These are phyloP conservation scores for Tylopilus cervinicoccineus DNA, from an alignment of 768 basidiomycete genomes.

Conservation along the genomic window DNA sequence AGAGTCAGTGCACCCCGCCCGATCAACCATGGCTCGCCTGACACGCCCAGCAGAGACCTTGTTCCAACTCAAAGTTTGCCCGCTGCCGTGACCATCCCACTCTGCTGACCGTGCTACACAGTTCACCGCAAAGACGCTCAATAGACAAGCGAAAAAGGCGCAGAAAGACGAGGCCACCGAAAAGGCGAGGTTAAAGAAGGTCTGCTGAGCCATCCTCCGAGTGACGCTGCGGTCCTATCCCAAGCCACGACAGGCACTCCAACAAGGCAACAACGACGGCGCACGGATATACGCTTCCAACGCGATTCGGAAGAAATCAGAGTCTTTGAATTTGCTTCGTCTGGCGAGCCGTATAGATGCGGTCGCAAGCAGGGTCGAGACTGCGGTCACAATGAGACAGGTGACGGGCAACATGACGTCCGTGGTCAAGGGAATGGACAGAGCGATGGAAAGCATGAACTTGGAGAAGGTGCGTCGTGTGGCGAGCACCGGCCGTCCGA, in stretches of 20 bases:
- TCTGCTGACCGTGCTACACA: conserved; percentile 32
- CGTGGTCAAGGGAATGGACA: conserved; percentile 97
- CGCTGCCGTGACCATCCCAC: conserved; percentile 5
- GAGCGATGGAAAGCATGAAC: conserved; percentile 99
- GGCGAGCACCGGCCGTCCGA: too few species aligned
- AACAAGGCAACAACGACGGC: conserved; percentile 95
- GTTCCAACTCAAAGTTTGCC: conserved; percentile 92
- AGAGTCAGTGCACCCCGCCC: conserved; percentile 57
- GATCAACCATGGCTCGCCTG: not conserved
- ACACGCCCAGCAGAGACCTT: conserved; percentile 67
- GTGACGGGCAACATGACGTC: conserved; percentile 96
- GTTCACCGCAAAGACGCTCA: conserved; percentile 98
- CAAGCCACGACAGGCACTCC: conserved; percentile 64
- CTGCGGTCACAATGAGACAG: conserved; percentile 96
- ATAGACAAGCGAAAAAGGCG: conserved; percentile 94
- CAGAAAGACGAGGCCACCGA: conserved; percentile 91
- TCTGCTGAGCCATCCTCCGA: conserved; percentile 25
- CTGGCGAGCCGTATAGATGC: conserved; percentile 93
- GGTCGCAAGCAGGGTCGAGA: conserved; percentile 94
- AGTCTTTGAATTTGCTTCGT: conserved; percentile 86
- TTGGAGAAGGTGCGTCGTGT: conserved; percentile 73
- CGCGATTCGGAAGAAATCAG: conserved; percentile 97
- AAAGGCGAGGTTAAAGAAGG: conserved; percentile 92
- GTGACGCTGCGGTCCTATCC: not conserved
- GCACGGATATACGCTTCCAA: conserved; percentile 98